Evolutionary conservation across 495 filamentous ascomycete species (phyloP).

Genomic region (Penicillium nucicola): DNA sequence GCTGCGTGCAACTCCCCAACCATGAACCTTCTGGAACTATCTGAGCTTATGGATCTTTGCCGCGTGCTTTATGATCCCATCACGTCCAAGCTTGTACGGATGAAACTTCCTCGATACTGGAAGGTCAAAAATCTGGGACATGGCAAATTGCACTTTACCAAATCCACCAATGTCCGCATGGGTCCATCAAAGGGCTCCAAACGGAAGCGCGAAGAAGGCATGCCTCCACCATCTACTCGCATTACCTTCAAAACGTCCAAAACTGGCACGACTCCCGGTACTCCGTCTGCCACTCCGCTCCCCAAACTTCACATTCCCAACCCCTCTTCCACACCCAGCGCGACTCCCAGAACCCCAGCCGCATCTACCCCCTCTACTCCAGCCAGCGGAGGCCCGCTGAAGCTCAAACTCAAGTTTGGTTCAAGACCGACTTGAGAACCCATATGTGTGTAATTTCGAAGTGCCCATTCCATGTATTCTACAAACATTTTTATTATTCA

Average conservation of each 20-base stretch:
- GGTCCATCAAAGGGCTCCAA: conserved; percentile 35
- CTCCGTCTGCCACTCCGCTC: conserved; percentile 20
- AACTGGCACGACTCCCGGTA: conserved; percentile 14
- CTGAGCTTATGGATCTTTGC: conserved; percentile 76
- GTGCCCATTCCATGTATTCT: conserved; percentile 24
- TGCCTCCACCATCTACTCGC: conserved; percentile 36
- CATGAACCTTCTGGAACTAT: conserved; percentile 67
- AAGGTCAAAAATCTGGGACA: conserved; percentile 57
- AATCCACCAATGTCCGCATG: conserved; percentile 31
- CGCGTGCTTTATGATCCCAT: conserved; percentile 66
- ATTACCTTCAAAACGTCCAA: conserved; percentile 49
- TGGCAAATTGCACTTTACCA: conserved; percentile 40
- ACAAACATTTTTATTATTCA: conserved; percentile 8
- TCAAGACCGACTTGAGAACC: conserved; percentile 30
- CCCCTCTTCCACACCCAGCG: conserved; percentile 19
- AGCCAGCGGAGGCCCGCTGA: conserved; percentile 37
- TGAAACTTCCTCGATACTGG: conserved; percentile 74
- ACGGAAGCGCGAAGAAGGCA: conserved; percentile 45
- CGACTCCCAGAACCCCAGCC: conserved; percentile 16
- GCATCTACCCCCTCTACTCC: conserved; percentile 30
- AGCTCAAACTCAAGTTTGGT: conserved; percentile 45
- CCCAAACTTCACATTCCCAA: conserved; percentile 42
- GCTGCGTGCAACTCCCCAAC: conserved; percentile 65
- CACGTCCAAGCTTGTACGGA: conserved; percentile 55
- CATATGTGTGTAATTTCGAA: conserved; percentile 3